Evolutionary conservation across 2,329 filamentous ascomycete genomes (phyloP).

Genomic region (Pyrenophora teres): DNA sequence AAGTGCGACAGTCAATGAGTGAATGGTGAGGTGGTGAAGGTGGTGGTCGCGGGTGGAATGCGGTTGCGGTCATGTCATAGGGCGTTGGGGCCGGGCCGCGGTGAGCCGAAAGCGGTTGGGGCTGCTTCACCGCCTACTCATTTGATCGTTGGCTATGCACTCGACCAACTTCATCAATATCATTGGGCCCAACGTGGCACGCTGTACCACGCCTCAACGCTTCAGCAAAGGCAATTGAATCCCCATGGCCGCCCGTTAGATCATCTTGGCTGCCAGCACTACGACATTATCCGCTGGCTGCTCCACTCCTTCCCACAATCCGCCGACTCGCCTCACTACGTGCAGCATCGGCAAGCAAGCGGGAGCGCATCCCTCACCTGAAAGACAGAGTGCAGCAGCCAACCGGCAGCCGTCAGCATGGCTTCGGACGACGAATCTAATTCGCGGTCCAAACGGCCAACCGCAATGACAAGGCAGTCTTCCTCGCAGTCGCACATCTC

Average conservation of each 20-base stretch:
- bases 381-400: slow-evolving; percentile 25
- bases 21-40: not conserved
- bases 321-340: slow-evolving; percentile 11
- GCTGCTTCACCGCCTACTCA: slow-evolving; percentile 34
- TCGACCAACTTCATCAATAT: slow-evolving; percentile 26
- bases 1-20: not conserved
- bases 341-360: slow-evolving; percentile 19
- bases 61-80: slow-evolving; percentile 9
- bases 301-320: slow-evolving; percentile 10
- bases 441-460: slow-evolving; percentile 44
- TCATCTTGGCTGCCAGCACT: slow-evolving; percentile 19
- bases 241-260: slow-evolving; percentile 30
- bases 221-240: slow-evolving; percentile 37
- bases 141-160: slow-evolving; percentile 31
- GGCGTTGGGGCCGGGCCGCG: slow-evolving; percentile 30
- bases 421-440: slow-evolving; percentile 41
- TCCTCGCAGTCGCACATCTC: slow-evolving; percentile 46
- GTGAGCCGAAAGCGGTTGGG: slow-evolving; percentile 35
- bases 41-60: slow-evolving; percentile 1
- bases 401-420: slow-evolving; percentile 41
- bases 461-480: slow-evolving; percentile 44
- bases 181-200: slow-evolving; percentile 44
- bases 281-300: slow-evolving; percentile 16
- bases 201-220: slow-evolving; percentile 33
- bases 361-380: slow-evolving; percentile 13